A percentile compares a stretch with the other conserved stretches of the same genome.
These are phyloP conservation scores for Saccharomyces paradoxus DNA, from an alignment of 805 yeast genomes.

Conservation along the genomic window DNA sequence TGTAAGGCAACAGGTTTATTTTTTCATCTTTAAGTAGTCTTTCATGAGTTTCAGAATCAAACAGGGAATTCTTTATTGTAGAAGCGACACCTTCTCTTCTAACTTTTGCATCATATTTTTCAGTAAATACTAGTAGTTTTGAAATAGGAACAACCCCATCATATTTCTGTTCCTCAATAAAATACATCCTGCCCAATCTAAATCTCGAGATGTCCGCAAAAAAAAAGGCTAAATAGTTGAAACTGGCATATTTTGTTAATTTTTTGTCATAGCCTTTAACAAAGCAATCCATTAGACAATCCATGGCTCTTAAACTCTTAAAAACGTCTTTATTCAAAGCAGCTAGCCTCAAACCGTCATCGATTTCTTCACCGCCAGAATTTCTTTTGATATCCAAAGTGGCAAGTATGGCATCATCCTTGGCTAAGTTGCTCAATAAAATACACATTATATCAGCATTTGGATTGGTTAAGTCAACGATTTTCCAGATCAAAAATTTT, in stretches of 20 bases:
- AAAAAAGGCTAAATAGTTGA: conserved; percentile 76
- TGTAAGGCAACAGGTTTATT: conserved; percentile 71
- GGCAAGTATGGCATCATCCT: conserved; percentile 53
- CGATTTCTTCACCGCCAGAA: conserved; percentile 20
- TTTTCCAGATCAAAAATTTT: conserved; percentile 39
- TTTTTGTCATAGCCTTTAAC: conserved; percentile 73
- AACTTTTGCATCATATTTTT: conserved; percentile 62
- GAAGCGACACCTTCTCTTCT: conserved; percentile 92
- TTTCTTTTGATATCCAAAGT: conserved; percentile 36
- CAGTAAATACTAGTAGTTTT: conserved; percentile 77
- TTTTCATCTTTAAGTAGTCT: conserved; percentile 49
- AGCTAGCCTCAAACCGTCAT: conserved; percentile 12
- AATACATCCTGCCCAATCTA: conserved; percentile 64
- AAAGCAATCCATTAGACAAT: conserved; percentile 80
- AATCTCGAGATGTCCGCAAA: conserved; percentile 86
- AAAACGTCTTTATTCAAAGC: conserved; percentile 41
- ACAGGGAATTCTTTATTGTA: conserved; percentile 81
- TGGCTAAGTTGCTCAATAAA: conserved; percentile 77
- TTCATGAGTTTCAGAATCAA: conserved; percentile 65
- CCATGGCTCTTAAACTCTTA: conserved; percentile 53
- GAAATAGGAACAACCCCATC: conserved; percentile 73
- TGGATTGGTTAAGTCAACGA: conserved; percentile 48
- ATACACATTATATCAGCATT: conserved; percentile 80
- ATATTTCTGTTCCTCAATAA: conserved; percentile 61
- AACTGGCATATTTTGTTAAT: conserved; percentile 64